Evolutionary conservation across 345 rosid species (phyloP).

Genomic region (Acer saccharum): DNA sequence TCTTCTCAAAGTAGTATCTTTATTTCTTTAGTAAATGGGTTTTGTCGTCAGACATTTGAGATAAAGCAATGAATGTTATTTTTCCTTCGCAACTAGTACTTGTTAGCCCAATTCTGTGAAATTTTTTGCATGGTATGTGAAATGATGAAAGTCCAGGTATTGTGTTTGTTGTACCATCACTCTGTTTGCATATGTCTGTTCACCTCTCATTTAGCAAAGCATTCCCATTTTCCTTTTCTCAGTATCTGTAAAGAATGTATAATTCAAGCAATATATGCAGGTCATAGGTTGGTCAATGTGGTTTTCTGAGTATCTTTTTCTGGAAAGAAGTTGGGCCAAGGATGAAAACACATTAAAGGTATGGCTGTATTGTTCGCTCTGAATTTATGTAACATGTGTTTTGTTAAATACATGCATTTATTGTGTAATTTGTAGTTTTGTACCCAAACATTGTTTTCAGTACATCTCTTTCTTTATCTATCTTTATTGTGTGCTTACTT

Average conservation of each 20-base stretch:
- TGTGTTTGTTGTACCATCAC: background rate
- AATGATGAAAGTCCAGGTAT: background rate
- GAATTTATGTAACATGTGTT: background rate
- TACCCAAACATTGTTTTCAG: background rate
- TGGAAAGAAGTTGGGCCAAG: conserved; percentile 92
- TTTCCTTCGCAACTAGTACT: background rate
- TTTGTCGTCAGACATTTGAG: background rate
- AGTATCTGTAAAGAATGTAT: background rate
- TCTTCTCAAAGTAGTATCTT: background rate
- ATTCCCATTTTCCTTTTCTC: background rate
- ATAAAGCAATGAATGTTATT: background rate
- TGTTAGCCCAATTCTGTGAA: background rate
- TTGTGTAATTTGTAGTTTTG: background rate
- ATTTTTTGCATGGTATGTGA: background rate
- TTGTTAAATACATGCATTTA: background rate
- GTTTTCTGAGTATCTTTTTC: conserved; percentile 95
- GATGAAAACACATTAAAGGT: conserved; percentile 87
- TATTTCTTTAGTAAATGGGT: background rate
- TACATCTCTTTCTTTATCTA: background rate
- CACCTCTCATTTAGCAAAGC: background rate
- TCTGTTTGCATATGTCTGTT: background rate
- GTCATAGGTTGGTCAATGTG: conserved; percentile 99
- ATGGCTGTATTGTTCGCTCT: background rate
- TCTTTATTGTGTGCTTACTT: background rate
- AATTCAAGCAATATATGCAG: conserved; percentile 38